Conservation (phyloP, 768 basidiomycete genomes). For the Trametes cinnabarina region DNA sequence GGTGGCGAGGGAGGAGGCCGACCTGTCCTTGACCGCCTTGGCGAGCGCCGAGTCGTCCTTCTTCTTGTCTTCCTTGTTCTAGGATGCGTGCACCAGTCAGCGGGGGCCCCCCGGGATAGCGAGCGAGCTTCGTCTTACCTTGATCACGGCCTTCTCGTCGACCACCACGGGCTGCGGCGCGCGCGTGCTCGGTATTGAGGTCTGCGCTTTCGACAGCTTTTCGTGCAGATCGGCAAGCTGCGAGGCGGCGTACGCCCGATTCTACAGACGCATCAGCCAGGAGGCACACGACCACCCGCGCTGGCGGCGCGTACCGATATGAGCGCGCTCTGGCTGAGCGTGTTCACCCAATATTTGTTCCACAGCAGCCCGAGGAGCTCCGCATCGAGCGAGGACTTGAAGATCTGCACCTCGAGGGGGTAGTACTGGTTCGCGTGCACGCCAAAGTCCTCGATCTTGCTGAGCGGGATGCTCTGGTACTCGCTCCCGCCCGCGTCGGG, state of each 20-base stretch:
- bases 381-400: constrained; percentile 87
- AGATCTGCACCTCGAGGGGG: constrained; percentile 89
- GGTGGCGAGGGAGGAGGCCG: not conserved
- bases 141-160: constrained; percentile 41
- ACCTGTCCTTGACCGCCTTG: constrained; percentile 91
- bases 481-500: constrained; percentile 66
- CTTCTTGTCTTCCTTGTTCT: constrained; percentile 73
- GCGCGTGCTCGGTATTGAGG: constrained; percentile 55
- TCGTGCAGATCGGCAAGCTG: constrained; percentile 88
- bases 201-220: constrained; percentile 77
- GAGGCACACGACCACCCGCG: not conserved
- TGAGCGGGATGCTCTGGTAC: constrained; percentile 94
- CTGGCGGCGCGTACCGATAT: constrained; percentile 76
- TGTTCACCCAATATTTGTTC: constrained; percentile 99
- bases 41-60: constrained; percentile 77
- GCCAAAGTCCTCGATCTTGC: constrained; percentile 99
- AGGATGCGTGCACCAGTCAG: not conserved
- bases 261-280: constrained; percentile 46
- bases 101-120: not conserved
- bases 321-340: constrained; percentile 87
- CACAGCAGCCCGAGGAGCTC: constrained; percentile 87
- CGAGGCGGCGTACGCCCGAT: constrained; percentile 89
- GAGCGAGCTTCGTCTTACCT: constrained; percentile 35
- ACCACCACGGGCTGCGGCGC: constrained; percentile 53
- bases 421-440: constrained; percentile 98